Base-by-base conservation (phyloP, 164 flowering plant species). In the Tetracentron sinense region DNA sequence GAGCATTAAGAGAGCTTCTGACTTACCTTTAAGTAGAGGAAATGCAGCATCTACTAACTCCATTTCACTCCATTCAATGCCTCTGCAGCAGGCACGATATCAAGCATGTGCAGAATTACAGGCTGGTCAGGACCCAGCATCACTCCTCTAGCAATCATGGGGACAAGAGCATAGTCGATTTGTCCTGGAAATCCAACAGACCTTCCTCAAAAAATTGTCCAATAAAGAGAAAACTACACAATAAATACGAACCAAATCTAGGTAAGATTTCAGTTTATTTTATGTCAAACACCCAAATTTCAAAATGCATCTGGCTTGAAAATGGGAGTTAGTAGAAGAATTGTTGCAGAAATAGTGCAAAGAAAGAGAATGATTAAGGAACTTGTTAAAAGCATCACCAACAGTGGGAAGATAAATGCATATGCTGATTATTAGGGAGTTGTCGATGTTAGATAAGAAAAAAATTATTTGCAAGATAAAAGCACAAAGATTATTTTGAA, bases 31-130 rank as follows among this genome's bases (percentile, higher is more conserved):
- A 7, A 92, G 88, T 64, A 92, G 96, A 35, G 98, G 98, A 71
- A 90, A 90, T n/a, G 98, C 98, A 64, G 96, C 98, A 84, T 92
- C 97, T 11, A 90, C 83, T 75, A 92, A 70, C 77, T 92, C 97
- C 97, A 92, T 92, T 53, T 92, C 30, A 92, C 97, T 29, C 98
- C 98, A 77, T 87, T 88, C 78, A 92, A 69, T 16, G 98, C 79
- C 78, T 92, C 97, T 0, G 96, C 97, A 55, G 97, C 98, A 35
- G 87, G 88, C 56, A 93, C 82, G 65, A 92, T 90, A 69, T 92
- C 98, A 61, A 92, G 92, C 98, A 92, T 86, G 82, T 92, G 98
- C 52, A 92, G 75, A 68, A 92, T 92, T 26, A 92, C 97, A 31
- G 96, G 96, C 78, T 92, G 97, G 62, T 90, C 94, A 35, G 94